phyloP scores from a whole-genome alignment of 345 rosid genomes.

The Hibiscus syriacus region DNA sequence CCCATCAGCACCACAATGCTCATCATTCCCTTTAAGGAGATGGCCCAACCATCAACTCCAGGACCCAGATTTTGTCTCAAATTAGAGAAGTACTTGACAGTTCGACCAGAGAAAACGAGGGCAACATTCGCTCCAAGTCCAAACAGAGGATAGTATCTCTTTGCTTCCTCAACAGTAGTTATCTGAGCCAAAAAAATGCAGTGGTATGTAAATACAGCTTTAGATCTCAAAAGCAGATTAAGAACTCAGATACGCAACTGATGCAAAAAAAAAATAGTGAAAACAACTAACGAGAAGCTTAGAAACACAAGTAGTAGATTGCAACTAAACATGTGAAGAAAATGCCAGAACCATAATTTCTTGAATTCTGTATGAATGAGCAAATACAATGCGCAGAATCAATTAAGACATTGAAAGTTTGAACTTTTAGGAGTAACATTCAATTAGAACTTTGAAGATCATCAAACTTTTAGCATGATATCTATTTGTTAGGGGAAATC shows the following conservation, averaged over 20 bases:
- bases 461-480: not conserved
- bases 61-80: conserved; percentile 81
- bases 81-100: conserved; percentile 90
- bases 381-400: not conserved
- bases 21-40: too few species aligned
- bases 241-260: too few species aligned
- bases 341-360: not conserved
- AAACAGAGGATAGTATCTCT: conserved; percentile 83
- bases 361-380: not conserved
- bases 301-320: not conserved
- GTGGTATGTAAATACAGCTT: not conserved
- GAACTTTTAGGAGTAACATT: not conserved
- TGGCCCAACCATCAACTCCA: conserved; percentile 98
- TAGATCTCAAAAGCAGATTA: not conserved
- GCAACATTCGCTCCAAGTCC: conserved; percentile 95
- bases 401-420: not conserved
- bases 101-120: conserved; percentile 83
- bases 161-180: conserved; percentile 92
- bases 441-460: not conserved
- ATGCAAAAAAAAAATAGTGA: conserved; percentile 1
- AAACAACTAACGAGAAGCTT: not conserved
- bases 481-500: not conserved
- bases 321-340: not conserved
- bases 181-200: conserved; percentile 42
- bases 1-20: conserved; percentile 88